Conservation (phyloP, 768 basidiomycete species). For the Kwoniella pini region DNA sequence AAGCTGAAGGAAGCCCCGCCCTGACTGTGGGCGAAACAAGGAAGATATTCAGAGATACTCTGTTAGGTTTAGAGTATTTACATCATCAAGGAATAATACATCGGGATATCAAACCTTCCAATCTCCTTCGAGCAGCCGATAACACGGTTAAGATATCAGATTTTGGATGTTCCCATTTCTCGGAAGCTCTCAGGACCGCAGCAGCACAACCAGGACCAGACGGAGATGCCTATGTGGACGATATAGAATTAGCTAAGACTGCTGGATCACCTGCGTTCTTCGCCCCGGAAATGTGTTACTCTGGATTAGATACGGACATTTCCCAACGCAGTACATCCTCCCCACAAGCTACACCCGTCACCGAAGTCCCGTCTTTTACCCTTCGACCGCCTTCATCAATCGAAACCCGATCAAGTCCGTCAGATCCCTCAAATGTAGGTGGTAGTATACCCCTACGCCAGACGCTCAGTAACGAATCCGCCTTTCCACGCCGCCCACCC, state of each 20-base stretch:
- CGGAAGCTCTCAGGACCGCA: conserved; percentile 77
- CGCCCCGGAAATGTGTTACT: conserved; percentile 89
- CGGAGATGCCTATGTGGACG: conserved; percentile 67
- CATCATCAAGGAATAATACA: conserved; percentile 98
- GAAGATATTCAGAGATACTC: conserved; percentile 85
- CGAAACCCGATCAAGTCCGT: conserved; percentile 27
- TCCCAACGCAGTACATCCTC: conserved; percentile 17
- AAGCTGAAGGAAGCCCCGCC: conserved; percentile 66
- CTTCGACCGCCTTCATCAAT: conserved; percentile 35
- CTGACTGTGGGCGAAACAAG: conserved; percentile 79
- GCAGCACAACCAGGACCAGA: conserved; percentile 57
- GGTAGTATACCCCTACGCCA: conserved; percentile 35
- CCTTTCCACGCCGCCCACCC: conserved; percentile 18
- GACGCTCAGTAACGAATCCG: conserved; percentile 38
- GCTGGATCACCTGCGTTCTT: conserved; percentile 96
- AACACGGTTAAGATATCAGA: conserved; percentile 94
- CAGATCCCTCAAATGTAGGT: conserved; percentile 26
- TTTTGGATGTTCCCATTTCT: conserved; percentile 97
- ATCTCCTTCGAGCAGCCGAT: conserved; percentile 86
- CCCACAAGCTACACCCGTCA: conserved; percentile 31
- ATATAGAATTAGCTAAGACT: conserved; percentile 81
- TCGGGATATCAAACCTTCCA: conserved; percentile 98
- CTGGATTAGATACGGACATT: conserved; percentile 54
- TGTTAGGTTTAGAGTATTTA: conserved; percentile 91
- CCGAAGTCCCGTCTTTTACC: conserved; percentile 39